Percentiles rank a stretch among this genome's conserved stretches.
Evolutionary conservation across 2,329 filamentous ascomycete species (phyloP).

Genomic region (Fusarium pseudocircinatum): DNA sequence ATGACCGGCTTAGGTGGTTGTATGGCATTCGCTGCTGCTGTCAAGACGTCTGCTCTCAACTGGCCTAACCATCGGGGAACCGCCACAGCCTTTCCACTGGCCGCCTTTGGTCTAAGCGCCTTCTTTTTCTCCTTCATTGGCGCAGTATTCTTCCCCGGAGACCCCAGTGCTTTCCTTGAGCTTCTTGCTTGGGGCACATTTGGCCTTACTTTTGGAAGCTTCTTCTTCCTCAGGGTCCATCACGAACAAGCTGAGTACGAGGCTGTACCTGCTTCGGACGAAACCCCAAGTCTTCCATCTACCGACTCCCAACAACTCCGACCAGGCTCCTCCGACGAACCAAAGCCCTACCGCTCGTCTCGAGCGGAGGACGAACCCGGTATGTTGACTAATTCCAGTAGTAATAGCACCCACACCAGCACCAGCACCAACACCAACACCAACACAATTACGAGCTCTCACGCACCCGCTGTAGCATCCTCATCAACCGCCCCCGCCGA

Average conservation of each 20-base stretch:
- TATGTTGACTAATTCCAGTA: constrained; percentile 61
- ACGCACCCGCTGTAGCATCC: constrained; percentile 27
- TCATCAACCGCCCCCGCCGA: constrained; percentile 22
- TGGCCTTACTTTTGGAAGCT: constrained; percentile 76
- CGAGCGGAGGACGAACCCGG: constrained; percentile 66
- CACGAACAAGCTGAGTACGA: constrained; percentile 66
- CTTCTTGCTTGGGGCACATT: constrained; percentile 84
- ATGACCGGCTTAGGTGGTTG: constrained; percentile 90
- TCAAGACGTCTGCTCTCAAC: constrained; percentile 89
- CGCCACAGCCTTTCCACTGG: constrained; percentile 91
- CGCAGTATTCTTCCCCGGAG: constrained; percentile 79
- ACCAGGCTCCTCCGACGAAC: constrained; percentile 55
- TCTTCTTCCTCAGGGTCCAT: constrained; percentile 85
- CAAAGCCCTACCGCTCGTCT: constrained; percentile 51
- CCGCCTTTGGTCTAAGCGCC: constrained; percentile 92
- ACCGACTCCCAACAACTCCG: constrained; percentile 50
- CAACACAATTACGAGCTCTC: constrained; percentile 43
- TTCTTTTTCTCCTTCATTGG: constrained; percentile 93
- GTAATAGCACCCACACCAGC: constrained; percentile 47
- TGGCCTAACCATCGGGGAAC: constrained; percentile 92
- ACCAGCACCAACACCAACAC: constrained; percentile 36
- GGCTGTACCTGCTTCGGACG: constrained; percentile 56
- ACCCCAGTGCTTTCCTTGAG: constrained; percentile 83
- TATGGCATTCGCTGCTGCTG: constrained; percentile 85
- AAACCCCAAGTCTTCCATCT: constrained; percentile 18